Percentiles rank a stretch among this genome's conserved stretches.
Conservation (phyloP, 106 monocot species). For the Allium cepa region DNA sequence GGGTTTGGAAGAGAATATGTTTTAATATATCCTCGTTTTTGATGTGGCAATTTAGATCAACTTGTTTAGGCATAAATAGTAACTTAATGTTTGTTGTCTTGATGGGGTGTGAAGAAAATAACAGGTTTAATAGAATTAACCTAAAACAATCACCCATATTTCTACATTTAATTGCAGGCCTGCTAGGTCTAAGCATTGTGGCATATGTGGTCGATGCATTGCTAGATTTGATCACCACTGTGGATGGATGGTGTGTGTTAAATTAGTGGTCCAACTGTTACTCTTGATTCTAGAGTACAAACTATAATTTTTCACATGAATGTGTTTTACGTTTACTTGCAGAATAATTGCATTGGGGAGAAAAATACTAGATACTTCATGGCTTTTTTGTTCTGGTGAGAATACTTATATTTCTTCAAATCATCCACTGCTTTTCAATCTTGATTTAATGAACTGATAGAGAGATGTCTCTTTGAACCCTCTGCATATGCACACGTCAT, state of each 20-base stretch:
- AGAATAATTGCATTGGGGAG: conserved; percentile 99
- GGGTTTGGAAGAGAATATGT: no score
- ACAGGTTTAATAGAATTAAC: no score
- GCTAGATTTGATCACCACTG: conserved; percentile 97
- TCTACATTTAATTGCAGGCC: conserved; percentile 52
- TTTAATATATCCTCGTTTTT: no score
- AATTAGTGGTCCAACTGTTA: no score
- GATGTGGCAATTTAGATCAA: no score
- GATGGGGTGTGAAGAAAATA: no score
- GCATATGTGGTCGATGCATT: conserved; percentile 89
- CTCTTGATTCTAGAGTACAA: not conserved
- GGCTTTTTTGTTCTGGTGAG: conserved; percentile 91
- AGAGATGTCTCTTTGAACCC: no score
- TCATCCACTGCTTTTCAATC: not conserved
- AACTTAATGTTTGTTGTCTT: no score
- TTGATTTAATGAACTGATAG: not conserved
- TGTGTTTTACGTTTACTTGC: conserved; percentile 22
- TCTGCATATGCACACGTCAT: no score
- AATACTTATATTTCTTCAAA: not conserved
- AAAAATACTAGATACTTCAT: conserved; percentile 88
- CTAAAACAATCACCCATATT: no score
- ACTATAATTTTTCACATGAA: not conserved
- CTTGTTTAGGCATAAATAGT: no score
- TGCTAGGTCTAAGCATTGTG: conserved; percentile 95
- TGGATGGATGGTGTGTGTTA: conserved; percentile 76